phyloP scores from a whole-genome alignment of 257 asterid species.

The Ilex aquifolium region DNA sequence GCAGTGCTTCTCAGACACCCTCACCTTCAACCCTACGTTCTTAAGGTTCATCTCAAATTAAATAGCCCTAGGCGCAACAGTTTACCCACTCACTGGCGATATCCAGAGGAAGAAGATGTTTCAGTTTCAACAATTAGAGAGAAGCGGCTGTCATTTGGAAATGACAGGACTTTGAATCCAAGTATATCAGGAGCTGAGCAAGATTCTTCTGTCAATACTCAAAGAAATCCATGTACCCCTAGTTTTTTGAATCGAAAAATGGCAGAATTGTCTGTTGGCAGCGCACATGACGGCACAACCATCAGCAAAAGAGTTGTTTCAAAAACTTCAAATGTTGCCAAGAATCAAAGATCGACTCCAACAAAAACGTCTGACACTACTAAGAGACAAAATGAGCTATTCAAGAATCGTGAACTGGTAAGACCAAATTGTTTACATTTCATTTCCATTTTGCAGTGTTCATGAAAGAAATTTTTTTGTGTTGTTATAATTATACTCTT shows the following conservation, averaged over 20 bases:
- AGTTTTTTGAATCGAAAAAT: constrained; percentile 29
- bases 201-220: constrained; percentile 42
- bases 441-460: no score
- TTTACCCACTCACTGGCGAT: constrained; percentile 50
- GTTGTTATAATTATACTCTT: no score
- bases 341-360: constrained; percentile 30
- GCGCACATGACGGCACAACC: constrained; percentile 42
- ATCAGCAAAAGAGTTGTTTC: constrained; percentile 54
- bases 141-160: constrained; percentile 45
- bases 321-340: constrained; percentile 24
- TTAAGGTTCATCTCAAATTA: constrained; percentile 71
- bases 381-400: constrained; percentile 42
- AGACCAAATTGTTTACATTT: constrained; percentile 10
- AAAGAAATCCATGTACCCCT: constrained; percentile 22
- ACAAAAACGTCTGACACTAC: constrained; percentile 40
- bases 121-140: constrained; percentile 31
- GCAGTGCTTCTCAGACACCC: constrained; percentile 84
- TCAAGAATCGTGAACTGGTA: constrained; percentile 62
- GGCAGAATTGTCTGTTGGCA: constrained; percentile 34
- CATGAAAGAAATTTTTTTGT: no score
- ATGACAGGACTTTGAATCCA: constrained; percentile 83
- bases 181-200: constrained; percentile 72
- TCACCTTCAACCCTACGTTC: constrained; percentile 73
- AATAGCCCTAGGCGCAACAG: constrained; percentile 62
- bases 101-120: constrained; percentile 42